Evolutionary conservation across 2,329 filamentous ascomycete genomes (phyloP).

Genomic region (Colletotrichum gigasporum): DNA sequence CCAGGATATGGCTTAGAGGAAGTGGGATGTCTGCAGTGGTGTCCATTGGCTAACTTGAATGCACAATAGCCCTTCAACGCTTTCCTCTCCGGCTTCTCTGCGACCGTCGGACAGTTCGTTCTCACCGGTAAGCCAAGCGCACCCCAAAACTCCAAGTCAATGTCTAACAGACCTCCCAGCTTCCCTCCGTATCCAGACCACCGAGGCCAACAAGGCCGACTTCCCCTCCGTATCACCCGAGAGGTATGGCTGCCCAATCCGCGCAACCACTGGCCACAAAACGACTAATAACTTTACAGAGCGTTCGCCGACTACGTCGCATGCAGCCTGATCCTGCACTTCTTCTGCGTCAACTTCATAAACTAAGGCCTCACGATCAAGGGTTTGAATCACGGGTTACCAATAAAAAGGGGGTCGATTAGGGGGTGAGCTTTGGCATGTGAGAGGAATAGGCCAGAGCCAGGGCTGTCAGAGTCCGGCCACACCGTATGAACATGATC

Average conservation of each 20-base stretch:
- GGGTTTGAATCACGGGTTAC: conserved; percentile 23
- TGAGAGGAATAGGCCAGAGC: not conserved
- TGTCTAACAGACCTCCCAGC: conserved; percentile 48
- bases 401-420: not conserved
- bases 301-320: conserved; percentile 97
- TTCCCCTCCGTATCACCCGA: conserved; percentile 83
- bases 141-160: not conserved
- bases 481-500: not conserved
- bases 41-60: conserved; percentile 34
- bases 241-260: conserved; percentile 60
- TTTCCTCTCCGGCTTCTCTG: conserved; percentile 93
- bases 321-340: conserved; percentile 94
- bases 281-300: conserved; percentile 55
- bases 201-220: conserved; percentile 80
- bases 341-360: conserved; percentile 99
- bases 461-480: not conserved
- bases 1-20: not conserved
- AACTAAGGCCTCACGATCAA: conserved; percentile 67
- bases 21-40: not conserved
- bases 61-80: conserved; percentile 91
- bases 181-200: conserved; percentile 90
- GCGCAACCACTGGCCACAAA: not conserved
- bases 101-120: conserved; percentile 97
- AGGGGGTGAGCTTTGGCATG: not conserved
- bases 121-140: conserved; percentile 74